phyloP scores from a whole-genome alignment of 1,139 yeast species.

The Kodamaea anthophila region DNA sequence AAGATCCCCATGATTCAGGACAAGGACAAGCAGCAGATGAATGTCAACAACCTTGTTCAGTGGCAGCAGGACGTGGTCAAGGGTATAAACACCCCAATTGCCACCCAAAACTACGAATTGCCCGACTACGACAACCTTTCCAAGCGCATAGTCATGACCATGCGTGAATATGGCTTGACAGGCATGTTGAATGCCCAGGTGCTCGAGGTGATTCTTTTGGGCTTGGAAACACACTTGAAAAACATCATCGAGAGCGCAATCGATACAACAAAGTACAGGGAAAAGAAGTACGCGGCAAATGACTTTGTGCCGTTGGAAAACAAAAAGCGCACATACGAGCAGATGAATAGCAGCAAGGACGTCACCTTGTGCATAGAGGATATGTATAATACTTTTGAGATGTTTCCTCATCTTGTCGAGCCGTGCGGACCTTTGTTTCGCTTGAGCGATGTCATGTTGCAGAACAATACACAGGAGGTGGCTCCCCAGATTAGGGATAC shows the following conservation, averaged over 20 bases:
- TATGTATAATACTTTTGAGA: conserved; percentile 53
- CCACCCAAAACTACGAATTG: conserved; percentile 71
- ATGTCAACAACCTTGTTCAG: conserved; percentile 55
- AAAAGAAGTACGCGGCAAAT: conserved; percentile 45
- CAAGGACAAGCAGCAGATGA: conserved; percentile 44
- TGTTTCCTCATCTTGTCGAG: conserved; percentile 63
- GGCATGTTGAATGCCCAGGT: conserved; percentile 72
- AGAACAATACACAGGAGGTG: conserved; percentile 51
- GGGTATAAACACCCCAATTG: conserved; percentile 80
- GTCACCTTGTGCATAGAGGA: conserved; percentile 59
- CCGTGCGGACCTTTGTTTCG: conserved; percentile 57
- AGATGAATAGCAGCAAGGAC: conserved; percentile 14
- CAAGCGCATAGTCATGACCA: conserved; percentile 70
- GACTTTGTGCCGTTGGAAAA: conserved; percentile 23
- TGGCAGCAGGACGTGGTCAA: conserved; percentile 94
- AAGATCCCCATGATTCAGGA: conserved; percentile 77
- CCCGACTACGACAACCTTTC: conserved; percentile 75
- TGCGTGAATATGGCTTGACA: conserved; percentile 87
- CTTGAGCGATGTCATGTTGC: conserved; percentile 45
- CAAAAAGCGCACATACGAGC: conserved; percentile 14
- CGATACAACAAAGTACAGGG: conserved; percentile 61
- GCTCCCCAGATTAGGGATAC: too few species aligned
- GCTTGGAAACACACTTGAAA: conserved; percentile 74
- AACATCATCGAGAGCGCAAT: conserved; percentile 69
- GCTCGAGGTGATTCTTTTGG: conserved; percentile 70